Evolutionary conservation across 2,329 filamentous ascomycete genomes (phyloP).

Genomic region (Colletotrichum shisoi): DNA sequence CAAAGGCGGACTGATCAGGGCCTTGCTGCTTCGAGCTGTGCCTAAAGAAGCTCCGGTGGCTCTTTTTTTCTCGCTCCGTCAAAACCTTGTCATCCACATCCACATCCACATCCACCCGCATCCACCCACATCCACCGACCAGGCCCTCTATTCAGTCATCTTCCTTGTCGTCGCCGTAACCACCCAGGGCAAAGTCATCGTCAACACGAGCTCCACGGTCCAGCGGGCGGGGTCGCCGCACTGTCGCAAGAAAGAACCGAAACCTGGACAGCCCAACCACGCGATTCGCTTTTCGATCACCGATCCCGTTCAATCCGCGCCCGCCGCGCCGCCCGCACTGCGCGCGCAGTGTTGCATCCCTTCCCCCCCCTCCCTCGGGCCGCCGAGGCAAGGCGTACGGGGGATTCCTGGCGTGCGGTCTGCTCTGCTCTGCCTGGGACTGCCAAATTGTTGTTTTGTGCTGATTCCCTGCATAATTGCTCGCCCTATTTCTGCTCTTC

Average conservation of each 20-base stretch:
- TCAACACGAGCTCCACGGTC: background rate
- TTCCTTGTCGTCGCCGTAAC: conserved; percentile 24
- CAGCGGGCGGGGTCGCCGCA: conserved; percentile 9
- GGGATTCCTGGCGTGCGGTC: background rate
- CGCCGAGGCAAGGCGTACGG: conserved; percentile 26
- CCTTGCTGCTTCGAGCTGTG: background rate
- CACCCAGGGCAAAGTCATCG: background rate
- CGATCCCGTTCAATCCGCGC: conserved; percentile 4
- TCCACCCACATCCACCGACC: background rate
- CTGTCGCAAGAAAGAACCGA: conserved; percentile 11
- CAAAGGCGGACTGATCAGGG: background rate
- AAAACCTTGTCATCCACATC: background rate
- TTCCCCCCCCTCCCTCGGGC: conserved; percentile 10
- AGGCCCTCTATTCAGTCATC: conserved; percentile 25
- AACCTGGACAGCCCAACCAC: conserved; percentile 8
- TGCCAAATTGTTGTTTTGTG: conserved; percentile 4
- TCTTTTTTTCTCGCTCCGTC: background rate
- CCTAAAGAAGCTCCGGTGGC: conserved; percentile 13
- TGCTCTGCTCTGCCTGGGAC: background rate
- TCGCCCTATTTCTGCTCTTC: conserved; percentile 8
- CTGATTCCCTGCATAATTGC: conserved; percentile 7
- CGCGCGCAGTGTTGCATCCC: conserved; percentile 7
- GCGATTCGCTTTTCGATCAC: conserved; percentile 18
- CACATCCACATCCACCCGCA: background rate
- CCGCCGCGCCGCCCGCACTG: no score